These are phyloP conservation scores for Pythium myriotylum DNA, from an alignment of 352 stramenopile species.

Conservation along the genomic window DNA sequence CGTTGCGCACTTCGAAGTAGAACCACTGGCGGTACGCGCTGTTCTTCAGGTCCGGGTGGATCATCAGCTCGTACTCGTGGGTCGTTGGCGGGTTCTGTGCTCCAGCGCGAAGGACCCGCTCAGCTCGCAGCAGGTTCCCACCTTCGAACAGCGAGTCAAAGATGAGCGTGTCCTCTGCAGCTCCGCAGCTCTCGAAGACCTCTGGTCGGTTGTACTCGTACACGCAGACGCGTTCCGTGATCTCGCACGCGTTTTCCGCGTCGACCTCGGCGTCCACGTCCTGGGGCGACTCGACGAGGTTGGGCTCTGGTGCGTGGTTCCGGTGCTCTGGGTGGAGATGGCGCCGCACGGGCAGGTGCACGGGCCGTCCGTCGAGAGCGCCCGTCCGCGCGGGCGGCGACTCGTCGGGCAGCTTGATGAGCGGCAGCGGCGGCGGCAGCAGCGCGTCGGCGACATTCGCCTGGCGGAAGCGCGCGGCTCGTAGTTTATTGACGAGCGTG, in stretches of 20 bases:
- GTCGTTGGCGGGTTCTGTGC: too few species aligned
- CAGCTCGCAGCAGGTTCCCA: conserved; percentile 61
- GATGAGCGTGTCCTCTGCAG: conserved; percentile 52
- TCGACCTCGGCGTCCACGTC: conserved; percentile 41
- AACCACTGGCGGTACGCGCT: conserved; percentile 90
- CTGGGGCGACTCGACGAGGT: conserved; percentile 44
- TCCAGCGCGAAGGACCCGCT: conserved; percentile 53
- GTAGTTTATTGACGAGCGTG: conserved; percentile 21
- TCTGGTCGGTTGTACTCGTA: conserved; percentile 78
- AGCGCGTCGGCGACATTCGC: conserved; percentile 17
- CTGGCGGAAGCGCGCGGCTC: conserved; percentile 24
- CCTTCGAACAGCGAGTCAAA: conserved; percentile 84
- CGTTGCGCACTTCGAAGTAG: conserved; percentile 87
- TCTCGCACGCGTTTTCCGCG: conserved; percentile 33
- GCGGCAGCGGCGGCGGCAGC: conserved; percentile 56
- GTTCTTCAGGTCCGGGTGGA: conserved; percentile 84
- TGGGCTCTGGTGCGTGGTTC: conserved; percentile 39
- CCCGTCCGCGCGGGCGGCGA: conserved; percentile 44
- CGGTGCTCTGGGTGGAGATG: conserved; percentile 32
- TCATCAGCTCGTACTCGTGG: conserved; percentile 73
- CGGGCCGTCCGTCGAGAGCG: conserved; percentile 36
- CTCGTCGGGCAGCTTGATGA: conserved; percentile 64
- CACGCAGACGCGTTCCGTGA: conserved; percentile 42
- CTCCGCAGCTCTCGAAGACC: conserved; percentile 35
- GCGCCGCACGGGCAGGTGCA: conserved; percentile 48